Evolutionary conservation across 192 early-diverging fungal species (phyloP).

Genomic region (Entomortierella beljakovae): DNA sequence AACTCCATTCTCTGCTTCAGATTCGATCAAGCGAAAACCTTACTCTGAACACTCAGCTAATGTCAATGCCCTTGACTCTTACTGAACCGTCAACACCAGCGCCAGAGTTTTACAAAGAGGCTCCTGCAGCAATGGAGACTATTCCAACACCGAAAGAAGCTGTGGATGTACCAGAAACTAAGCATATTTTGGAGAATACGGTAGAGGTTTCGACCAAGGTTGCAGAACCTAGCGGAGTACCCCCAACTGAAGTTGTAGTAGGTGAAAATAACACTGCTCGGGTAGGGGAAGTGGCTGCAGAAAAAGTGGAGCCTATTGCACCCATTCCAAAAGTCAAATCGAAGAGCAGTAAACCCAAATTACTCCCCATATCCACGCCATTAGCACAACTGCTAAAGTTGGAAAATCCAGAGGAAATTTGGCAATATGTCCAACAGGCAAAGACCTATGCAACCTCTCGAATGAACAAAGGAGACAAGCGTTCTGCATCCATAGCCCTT

Average conservation of each 20-base stretch:
- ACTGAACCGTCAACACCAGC: constrained; percentile 14
- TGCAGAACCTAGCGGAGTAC: background rate
- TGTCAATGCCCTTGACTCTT: constrained; percentile 31
- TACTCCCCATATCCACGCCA: constrained; percentile 43
- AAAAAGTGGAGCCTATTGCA: background rate
- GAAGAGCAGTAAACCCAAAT: constrained; percentile 37
- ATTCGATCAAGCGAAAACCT: constrained; percentile 32
- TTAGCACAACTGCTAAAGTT: constrained; percentile 27
- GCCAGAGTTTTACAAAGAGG: constrained; percentile 10
- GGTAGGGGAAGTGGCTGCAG: background rate
- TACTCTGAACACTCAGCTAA: constrained; percentile 9
- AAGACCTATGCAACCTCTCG: constrained; percentile 45
- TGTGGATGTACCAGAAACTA: background rate
- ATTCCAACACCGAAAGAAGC: background rate
- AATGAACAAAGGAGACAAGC: constrained; percentile 53
- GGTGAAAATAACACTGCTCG: background rate
- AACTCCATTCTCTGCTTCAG: constrained; percentile 19
- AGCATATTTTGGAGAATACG: background rate
- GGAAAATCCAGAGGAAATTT: constrained; percentile 36
- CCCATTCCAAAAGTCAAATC: constrained; percentile 8
- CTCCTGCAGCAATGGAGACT: constrained; percentile 20
- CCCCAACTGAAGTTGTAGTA: background rate
- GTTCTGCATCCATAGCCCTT: constrained; percentile 39
- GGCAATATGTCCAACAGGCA: constrained; percentile 50
- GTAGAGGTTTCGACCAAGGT: background rate